Conservation (phyloP, 208 protist species). For the Crithidia acanthocephali region DNA sequence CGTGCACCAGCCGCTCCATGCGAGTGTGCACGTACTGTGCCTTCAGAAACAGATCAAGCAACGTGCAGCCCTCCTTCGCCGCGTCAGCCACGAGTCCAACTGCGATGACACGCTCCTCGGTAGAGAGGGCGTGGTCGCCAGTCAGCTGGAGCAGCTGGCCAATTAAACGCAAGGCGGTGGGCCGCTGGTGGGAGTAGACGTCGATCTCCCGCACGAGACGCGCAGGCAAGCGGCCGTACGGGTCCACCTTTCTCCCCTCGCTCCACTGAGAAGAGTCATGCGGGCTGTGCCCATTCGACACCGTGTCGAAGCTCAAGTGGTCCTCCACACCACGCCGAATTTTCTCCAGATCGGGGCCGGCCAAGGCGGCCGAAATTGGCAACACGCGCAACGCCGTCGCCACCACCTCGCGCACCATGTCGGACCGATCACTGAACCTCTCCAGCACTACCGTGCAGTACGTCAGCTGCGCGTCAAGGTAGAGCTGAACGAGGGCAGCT, state of each 20-base stretch:
- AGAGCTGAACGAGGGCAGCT: neutral
- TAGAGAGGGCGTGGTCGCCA: neutral
- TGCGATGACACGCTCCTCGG: neutral
- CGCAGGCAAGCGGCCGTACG: no score
- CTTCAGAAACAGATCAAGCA: neutral
- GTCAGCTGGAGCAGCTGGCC: neutral
- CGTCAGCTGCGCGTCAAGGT: slow-evolving; percentile 1
- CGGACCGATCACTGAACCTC: no score
- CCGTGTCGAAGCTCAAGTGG: no score
- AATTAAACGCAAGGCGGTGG: neutral
- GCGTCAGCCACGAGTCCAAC: neutral
- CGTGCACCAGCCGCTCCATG: neutral
- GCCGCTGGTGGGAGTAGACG: neutral
- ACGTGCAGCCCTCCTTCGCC: neutral
- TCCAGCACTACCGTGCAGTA: neutral
- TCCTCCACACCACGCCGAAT: neutral
- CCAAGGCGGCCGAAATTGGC: neutral
- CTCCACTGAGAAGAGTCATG: no score
- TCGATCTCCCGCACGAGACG: neutral
- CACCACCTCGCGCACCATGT: neutral
- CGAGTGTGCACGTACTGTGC: neutral
- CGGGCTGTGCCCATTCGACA: no score
- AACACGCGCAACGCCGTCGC: neutral
- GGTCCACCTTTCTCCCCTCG: no score
- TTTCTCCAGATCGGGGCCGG: neutral